Evolutionary conservation across 306 rosid genomes (phyloP).

Genomic region (Pachyrhizus erosus): DNA sequence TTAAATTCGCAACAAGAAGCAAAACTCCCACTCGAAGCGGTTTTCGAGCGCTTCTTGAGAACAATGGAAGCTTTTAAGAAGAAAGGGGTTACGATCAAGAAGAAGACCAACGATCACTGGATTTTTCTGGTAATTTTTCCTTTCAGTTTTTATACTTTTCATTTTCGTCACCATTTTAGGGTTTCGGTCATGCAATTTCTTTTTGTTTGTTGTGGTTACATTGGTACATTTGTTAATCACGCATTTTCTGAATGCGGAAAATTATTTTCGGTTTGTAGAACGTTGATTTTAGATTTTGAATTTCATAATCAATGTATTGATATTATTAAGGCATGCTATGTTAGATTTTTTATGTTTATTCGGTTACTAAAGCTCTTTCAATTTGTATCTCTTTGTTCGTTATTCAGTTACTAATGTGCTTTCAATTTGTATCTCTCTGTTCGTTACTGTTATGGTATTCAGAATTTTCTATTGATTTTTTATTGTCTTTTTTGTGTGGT

Average conservation of each 20-base stretch:
- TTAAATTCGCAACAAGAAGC: background rate
- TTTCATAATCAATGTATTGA: background rate
- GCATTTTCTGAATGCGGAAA: background rate
- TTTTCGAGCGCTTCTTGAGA: background rate
- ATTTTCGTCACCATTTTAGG: slow-evolving; percentile 3
- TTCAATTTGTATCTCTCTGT: background rate
- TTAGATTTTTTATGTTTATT: no score
- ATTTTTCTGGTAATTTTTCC: slow-evolving; percentile 65
- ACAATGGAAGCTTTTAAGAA: slow-evolving; percentile 34
- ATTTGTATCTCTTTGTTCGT: background rate
- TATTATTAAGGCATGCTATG: background rate
- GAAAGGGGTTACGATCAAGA: slow-evolving; percentile 35
- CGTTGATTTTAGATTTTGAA: background rate
- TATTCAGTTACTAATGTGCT: background rate
- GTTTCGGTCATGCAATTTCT: background rate
- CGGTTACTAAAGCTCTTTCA: background rate
- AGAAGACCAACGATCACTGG: slow-evolving; percentile 65
- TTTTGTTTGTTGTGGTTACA: background rate
- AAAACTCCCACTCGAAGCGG: background rate
- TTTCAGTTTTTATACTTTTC: background rate
- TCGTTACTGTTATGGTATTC: slow-evolving; percentile 1
- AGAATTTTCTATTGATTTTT: background rate
- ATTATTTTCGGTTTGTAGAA: background rate
- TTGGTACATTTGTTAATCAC: background rate
- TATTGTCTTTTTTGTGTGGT: slow-evolving; percentile 31